Base-by-base conservation (phyloP, 2,329 filamentous ascomycete genomes). In the Fusarium avenaceum region DNA sequence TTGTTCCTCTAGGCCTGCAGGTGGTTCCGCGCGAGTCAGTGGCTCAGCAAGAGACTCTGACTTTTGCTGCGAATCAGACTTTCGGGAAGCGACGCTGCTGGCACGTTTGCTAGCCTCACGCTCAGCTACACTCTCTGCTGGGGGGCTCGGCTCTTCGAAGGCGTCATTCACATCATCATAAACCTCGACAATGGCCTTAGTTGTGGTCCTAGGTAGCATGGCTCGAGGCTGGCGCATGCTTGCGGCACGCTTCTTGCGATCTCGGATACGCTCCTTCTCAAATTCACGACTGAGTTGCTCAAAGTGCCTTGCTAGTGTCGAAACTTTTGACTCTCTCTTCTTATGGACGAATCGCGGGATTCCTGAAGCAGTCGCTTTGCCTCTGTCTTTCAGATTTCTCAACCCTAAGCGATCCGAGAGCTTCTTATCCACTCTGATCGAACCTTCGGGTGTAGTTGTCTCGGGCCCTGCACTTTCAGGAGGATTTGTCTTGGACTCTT, bases 211-310 rank as follows among this genome's bases (percentile, higher is more conserved):
- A 20, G 96, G 95, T 22, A 89, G 80, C 76, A 95, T 95, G 1
- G 93, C 93, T 65, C 94, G 88, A 15, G 93, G 92, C 76, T 87
- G 84, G 43, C 85, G 83, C 75, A 91, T 89, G 74, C 90, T 93
- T 45, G 92, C 92, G 26, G 93, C 92, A 61, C 93, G 85, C 76
- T 94, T 91, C 73, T 90, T 91, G 69, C 92, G 89, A 77, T 98
- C 95, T 48, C 92, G 90, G 70, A 96, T 87, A 44, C 96, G 88
- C 79, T 99, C 95, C 73, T 95, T 97, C 76, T 97, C 94, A 71
- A 99, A 99, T 75, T 99, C 96, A 24, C 94, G 90, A 72, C 94
- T 97, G 57, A 99, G 85, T 77, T 98, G 94, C 78, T 99, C 96
- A 76, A 99, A 98, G 77, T 98, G 96, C 72, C 93, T 93, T 19